Percentiles rank a stretch among this genome's conserved stretches.
Evolutionary conservation across 2,329 filamentous ascomycete species (phyloP).

Genomic region (Beauveria pseudobassiana): DNA sequence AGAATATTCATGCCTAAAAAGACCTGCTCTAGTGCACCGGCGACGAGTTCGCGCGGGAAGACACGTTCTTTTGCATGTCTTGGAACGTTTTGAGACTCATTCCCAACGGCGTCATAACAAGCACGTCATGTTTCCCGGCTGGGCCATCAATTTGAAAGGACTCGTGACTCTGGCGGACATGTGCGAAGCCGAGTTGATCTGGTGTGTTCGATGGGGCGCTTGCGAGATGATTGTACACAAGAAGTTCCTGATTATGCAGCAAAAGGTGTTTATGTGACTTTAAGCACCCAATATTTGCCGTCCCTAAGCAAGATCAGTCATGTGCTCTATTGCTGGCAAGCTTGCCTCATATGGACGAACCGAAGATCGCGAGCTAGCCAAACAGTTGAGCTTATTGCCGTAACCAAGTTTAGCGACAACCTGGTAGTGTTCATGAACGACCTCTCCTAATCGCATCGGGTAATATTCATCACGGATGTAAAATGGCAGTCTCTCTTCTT

Average conservation of each 20-base stretch:
- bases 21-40: background rate
- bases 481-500: constrained; percentile 21
- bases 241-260: constrained; percentile 23
- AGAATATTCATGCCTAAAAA: background rate
- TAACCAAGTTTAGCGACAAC: constrained; percentile 36
- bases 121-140: constrained; percentile 26
- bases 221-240: constrained; percentile 21
- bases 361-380: constrained; percentile 33
- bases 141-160: constrained; percentile 25
- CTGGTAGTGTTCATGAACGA: constrained; percentile 26
- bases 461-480: constrained; percentile 26
- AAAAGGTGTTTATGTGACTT: constrained; percentile 25
- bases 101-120: constrained; percentile 29
- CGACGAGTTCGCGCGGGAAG: background rate
- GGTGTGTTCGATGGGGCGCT: background rate
- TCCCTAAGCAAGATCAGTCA: background rate
- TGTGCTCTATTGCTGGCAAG: background rate
- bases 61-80: constrained; percentile 17
- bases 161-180: constrained; percentile 26
- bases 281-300: constrained; percentile 19
- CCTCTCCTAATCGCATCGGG: constrained; percentile 27
- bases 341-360: constrained; percentile 6
- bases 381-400: constrained; percentile 30
- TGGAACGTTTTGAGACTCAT: constrained; percentile 29
- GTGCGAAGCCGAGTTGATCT: constrained; percentile 8